A percentile compares a stretch with the other conserved stretches of the same genome.
phyloP scores from a whole-genome alignment of 2,329 filamentous ascomycete species.

The Exophiala xenobiotica region DNA sequence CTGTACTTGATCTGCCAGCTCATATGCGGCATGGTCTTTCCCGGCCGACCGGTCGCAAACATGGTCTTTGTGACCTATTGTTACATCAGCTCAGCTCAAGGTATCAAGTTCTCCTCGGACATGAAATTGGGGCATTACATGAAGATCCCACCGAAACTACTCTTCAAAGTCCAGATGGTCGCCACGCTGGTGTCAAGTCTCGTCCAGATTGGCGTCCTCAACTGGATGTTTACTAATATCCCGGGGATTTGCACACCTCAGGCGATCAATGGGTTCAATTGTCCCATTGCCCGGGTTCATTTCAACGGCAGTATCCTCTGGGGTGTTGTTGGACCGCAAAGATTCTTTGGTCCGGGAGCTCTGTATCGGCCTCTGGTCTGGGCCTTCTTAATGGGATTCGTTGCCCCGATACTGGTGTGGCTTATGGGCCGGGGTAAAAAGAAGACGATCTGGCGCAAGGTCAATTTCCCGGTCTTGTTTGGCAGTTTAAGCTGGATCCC shows the following conservation, averaged over 20 bases:
- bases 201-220: slow-evolving; percentile 79
- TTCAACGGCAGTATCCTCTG: slow-evolving; percentile 89
- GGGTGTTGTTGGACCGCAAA: slow-evolving; percentile 78
- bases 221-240: slow-evolving; percentile 85
- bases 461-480: slow-evolving; percentile 80
- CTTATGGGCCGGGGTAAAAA: slow-evolving; percentile 60
- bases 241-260: slow-evolving; percentile 72
- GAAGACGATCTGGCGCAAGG: slow-evolving; percentile 67
- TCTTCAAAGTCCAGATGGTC: slow-evolving; percentile 60
- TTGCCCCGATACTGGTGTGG: slow-evolving; percentile 74
- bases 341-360: slow-evolving; percentile 76
- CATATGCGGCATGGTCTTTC: slow-evolving; percentile 77
- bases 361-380: slow-evolving; percentile 76
- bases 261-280: slow-evolving; percentile 85
- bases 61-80: slow-evolving; percentile 94
- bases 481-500: slow-evolving; percentile 84
- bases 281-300: slow-evolving; percentile 81
- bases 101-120: slow-evolving; percentile 84
- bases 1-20: slow-evolving; percentile 86
- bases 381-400: slow-evolving; percentile 75
- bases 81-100: slow-evolving; percentile 84
- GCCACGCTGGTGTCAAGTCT: slow-evolving; percentile 68
- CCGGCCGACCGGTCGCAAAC: slow-evolving; percentile 81
- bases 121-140: slow-evolving; percentile 70
- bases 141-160: slow-evolving; percentile 61